phyloP scores from a whole-genome alignment of 345 rosid species.

The Salix viminalis region DNA sequence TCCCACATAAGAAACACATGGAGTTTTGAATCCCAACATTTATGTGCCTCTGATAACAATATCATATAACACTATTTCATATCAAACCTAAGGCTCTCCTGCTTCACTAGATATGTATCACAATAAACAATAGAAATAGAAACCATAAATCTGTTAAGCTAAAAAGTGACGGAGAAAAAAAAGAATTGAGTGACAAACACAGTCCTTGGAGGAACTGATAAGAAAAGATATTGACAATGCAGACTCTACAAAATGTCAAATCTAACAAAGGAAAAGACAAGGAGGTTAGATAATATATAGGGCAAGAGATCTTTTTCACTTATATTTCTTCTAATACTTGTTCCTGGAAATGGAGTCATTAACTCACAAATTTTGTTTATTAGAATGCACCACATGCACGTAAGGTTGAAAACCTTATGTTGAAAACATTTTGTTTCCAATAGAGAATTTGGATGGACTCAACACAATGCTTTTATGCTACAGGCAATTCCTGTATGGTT shows the following conservation, averaged over 20 bases:
- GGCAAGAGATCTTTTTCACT: no score
- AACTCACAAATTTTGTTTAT: background rate
- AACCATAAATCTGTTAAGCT: background rate
- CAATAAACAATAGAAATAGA: background rate
- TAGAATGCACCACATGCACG: background rate
- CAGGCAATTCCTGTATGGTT: background rate
- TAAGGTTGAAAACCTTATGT: background rate
- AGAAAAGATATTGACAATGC: no score
- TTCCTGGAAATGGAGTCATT: background rate
- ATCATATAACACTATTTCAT: background rate
- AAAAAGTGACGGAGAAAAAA: no score
- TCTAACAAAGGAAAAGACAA: no score
- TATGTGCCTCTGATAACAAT: background rate
- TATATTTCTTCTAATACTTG: no score
- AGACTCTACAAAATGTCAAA: no score
- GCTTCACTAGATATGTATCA: background rate
- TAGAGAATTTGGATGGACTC: background rate
- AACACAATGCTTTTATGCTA: background rate
- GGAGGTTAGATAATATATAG: no score
- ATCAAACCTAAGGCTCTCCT: background rate
- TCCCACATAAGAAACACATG: background rate
- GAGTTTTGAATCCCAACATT: background rate
- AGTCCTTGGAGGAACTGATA: no score
- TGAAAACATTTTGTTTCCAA: background rate
- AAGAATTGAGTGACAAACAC: no score